Percentiles rank a stretch among this genome's conserved stretches.
Evolutionary conservation across 805 yeast species (phyloP).

Genomic region (Saturnispora hagleri): DNA sequence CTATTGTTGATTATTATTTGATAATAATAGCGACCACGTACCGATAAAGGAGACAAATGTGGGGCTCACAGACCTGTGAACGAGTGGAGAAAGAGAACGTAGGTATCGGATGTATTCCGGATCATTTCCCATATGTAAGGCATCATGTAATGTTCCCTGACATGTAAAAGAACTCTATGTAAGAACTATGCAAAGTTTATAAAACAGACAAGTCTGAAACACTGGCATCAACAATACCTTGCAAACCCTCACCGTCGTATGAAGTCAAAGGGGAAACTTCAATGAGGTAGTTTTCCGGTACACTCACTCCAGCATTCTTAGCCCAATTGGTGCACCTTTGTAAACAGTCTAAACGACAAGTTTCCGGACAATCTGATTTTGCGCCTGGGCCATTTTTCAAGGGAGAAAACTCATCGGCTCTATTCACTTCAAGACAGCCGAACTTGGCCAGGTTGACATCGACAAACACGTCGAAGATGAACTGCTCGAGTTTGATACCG

Average conservation of each 20-base stretch:
- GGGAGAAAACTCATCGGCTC: conserved; percentile 85
- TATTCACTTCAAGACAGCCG: conserved; percentile 86
- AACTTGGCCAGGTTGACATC: conserved; percentile 59
- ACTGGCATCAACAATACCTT: conserved; percentile 39
- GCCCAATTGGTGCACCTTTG: conserved; percentile 71
- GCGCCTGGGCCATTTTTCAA: conserved; percentile 85
- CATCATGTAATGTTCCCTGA: not conserved
- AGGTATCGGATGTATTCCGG: too few species aligned
- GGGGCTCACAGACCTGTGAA: not conserved
- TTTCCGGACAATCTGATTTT: conserved; percentile 74
- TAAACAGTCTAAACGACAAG: conserved; percentile 61
- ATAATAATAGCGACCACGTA: not conserved
- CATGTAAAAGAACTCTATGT: too few species aligned
- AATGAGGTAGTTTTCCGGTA: conserved; percentile 34
- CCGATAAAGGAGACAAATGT: not conserved
- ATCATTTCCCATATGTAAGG: not conserved
- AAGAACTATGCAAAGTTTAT: not conserved
- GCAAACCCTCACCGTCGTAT: conserved; percentile 68
- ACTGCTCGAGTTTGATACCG: conserved; percentile 93
- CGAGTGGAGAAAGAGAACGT: not conserved
- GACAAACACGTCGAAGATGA: conserved; percentile 93
- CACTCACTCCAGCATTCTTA: conserved; percentile 55
- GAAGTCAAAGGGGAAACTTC: conserved; percentile 75
- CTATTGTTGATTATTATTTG: not conserved
- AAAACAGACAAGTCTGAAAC: conserved; percentile 16